A percentile compares a stretch with the other conserved stretches of the same genome.
phyloP scores from a whole-genome alignment of 305 asterid species.

The Fraxinus albicans region DNA sequence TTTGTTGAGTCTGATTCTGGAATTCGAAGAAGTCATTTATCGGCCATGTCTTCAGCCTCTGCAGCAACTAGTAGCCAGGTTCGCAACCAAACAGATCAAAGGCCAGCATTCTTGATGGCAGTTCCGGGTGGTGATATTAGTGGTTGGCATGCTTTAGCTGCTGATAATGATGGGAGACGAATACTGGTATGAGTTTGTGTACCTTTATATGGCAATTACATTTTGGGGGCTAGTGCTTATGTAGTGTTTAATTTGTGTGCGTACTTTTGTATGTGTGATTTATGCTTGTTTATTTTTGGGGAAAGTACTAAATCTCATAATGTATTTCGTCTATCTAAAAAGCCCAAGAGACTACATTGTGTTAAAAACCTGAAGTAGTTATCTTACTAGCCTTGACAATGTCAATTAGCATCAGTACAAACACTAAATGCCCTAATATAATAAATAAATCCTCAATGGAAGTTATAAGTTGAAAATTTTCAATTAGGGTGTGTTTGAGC shows the following conservation, averaged over 20 bases:
- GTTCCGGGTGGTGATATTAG: constrained; percentile 45
- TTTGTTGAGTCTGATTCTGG: constrained; percentile 56
- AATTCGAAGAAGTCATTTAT: constrained; percentile 50
- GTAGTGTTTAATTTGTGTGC: constrained; percentile 1
- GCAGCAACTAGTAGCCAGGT: constrained; percentile 45
- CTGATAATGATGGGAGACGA: constrained; percentile 64
- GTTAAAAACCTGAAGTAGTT: neutral
- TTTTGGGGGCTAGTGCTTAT: constrained; percentile 7
- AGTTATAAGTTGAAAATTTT: neutral
- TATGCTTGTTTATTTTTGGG: neutral
- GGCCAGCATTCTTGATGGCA: constrained; percentile 50
- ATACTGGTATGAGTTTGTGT: constrained; percentile 53
- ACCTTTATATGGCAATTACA: neutral
- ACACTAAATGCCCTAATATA: neutral
- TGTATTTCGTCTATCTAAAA: neutral
- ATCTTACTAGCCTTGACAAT: neutral
- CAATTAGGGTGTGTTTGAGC: too few species aligned
- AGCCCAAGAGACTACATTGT: neutral
- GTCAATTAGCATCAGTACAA: neutral
- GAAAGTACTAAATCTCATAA: neutral
- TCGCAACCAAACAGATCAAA: constrained; percentile 41
- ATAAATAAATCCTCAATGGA: neutral
- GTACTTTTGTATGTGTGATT: neutral
- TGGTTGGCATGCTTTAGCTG: constrained; percentile 64
- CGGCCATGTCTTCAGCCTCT: constrained; percentile 44